Evolutionary conservation across 169 alveolate species (phyloP).

Genomic region (Cryptosporidium xiaoi): DNA sequence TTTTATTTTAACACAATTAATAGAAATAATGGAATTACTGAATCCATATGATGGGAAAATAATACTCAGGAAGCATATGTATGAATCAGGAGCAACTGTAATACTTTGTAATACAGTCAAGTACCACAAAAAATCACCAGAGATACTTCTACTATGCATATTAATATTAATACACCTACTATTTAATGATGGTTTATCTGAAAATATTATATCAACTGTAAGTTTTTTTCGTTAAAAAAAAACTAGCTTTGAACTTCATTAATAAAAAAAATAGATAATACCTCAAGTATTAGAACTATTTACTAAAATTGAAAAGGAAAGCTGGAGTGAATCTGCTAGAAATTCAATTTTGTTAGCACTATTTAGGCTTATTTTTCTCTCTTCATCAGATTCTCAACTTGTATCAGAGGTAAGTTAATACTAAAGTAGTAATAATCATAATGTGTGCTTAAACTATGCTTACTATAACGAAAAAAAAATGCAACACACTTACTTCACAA

Average conservation of each 20-base stretch:
- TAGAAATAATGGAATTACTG: conserved; percentile 44
- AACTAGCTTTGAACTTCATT: neutral
- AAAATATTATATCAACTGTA: conserved; percentile 32
- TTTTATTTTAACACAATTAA: conserved; percentile 47
- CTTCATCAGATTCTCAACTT: conserved; percentile 50
- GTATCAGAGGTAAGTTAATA: conserved; percentile 51
- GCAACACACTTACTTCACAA: neutral
- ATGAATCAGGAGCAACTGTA: conserved; percentile 70
- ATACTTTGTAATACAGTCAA: conserved; percentile 14
- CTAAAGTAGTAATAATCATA: neutral
- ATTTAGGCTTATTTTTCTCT: conserved; percentile 44
- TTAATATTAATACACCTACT: conserved; percentile 25
- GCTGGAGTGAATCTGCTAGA: conserved; percentile 8
- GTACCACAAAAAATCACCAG: conserved; percentile 22
- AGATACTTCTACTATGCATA: conserved; percentile 30
- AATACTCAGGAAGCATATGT: conserved; percentile 36
- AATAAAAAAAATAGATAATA: conserved; percentile 21
- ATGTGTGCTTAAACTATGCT: too few species aligned
- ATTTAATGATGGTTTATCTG: conserved; percentile 66
- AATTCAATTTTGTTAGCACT: conserved; percentile 40
- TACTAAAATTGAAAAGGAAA: neutral
- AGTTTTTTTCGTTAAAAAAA: neutral
- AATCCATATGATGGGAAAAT: conserved; percentile 60
- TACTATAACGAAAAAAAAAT: neutral
- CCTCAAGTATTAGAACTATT: conserved; percentile 55